Percentiles rank a stretch among this genome's conserved stretches.
Conservation (phyloP, 2,329 filamentous ascomycete genomes). For the Sporothrix sp. region DNA sequence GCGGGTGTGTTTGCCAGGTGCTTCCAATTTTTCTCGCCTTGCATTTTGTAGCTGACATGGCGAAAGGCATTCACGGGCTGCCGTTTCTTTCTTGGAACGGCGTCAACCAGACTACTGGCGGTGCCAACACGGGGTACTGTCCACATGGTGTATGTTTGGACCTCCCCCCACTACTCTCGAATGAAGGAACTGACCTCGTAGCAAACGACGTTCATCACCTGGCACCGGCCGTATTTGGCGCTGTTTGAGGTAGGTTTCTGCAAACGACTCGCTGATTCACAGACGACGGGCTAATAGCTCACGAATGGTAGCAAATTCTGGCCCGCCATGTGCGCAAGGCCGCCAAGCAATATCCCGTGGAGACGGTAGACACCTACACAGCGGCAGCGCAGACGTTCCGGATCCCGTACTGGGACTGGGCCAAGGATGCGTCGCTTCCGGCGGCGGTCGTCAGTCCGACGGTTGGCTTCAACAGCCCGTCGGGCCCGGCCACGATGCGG, state of each 20-base stretch:
- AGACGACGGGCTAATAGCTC: no score
- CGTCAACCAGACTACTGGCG: conserved; percentile 27
- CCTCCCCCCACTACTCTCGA: no score
- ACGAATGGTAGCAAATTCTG: conserved; percentile 47
- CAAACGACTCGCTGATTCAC: no score
- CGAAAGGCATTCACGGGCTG: conserved; percentile 27
- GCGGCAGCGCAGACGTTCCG: conserved; percentile 38
- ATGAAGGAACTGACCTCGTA: conserved; percentile 16
- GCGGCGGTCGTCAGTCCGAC: conserved; percentile 25
- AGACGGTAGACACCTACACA: conserved; percentile 29
- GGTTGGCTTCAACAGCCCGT: conserved; percentile 20
- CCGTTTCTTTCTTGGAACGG: conserved; percentile 28
- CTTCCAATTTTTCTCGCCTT: no score
- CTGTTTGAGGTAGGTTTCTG: conserved; percentile 46
- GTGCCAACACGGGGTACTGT: conserved; percentile 31
- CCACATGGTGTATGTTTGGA: conserved; percentile 31
- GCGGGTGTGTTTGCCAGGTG: conserved; percentile 30
- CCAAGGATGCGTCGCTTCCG: conserved; percentile 33
- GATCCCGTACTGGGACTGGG: conserved; percentile 49
- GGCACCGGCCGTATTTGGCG: conserved; percentile 47
- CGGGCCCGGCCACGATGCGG: conserved; percentile 21
- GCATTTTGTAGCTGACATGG: no score
- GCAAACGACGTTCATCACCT: conserved; percentile 42
- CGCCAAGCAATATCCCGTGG: conserved; percentile 33
- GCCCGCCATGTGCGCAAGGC: conserved; percentile 36